Percentiles rank a stretch among this genome's conserved stretches.
These are phyloP conservation scores for Euphrasia confusa DNA, from an alignment of 257 asterid species.

Conservation along the genomic window DNA sequence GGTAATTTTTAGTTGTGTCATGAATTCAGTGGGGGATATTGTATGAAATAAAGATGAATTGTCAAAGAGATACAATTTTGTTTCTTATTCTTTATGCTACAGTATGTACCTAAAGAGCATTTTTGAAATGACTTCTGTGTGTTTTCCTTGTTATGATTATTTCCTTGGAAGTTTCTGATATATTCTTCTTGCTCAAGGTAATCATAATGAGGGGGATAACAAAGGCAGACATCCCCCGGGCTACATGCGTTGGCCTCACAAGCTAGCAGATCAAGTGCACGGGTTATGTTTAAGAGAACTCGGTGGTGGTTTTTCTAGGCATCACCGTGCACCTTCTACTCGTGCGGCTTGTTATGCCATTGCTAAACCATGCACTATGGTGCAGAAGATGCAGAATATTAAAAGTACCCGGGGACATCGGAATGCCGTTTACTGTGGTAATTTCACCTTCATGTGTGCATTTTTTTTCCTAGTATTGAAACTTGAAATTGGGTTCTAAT, in stretches of 20 bases:
- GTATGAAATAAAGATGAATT: slow-evolving; percentile 12
- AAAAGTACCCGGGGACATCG: slow-evolving; percentile 83
- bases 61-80: slow-evolving; percentile 4
- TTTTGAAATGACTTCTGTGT: slow-evolving; percentile 10
- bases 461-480: slow-evolving; percentile 8
- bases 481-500: slow-evolving; percentile 8
- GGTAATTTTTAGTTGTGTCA: slow-evolving; percentile 12
- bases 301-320: slow-evolving; percentile 92
- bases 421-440: slow-evolving; percentile 93
- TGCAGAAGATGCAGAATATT: slow-evolving; percentile 81
- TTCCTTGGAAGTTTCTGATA: slow-evolving; percentile 25
- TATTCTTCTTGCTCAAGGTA: slow-evolving; percentile 56
- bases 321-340: slow-evolving; percentile 86
- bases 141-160: slow-evolving; percentile 21
- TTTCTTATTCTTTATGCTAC: slow-evolving; percentile 5
- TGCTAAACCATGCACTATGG: slow-evolving; percentile 93
- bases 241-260: slow-evolving; percentile 94
- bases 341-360: slow-evolving; percentile 93
- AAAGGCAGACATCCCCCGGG: slow-evolving; percentile 49
- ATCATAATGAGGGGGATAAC: slow-evolving; percentile 38
- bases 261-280: slow-evolving; percentile 80
- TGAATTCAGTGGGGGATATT: slow-evolving; percentile 12
- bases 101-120: slow-evolving; percentile 18
- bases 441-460: slow-evolving; percentile 12
- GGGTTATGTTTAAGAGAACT: slow-evolving; percentile 86